These are phyloP conservation scores for Phaeolepiota aurea DNA, from an alignment of 768 basidiomycete genomes.

Conservation along the genomic window DNA sequence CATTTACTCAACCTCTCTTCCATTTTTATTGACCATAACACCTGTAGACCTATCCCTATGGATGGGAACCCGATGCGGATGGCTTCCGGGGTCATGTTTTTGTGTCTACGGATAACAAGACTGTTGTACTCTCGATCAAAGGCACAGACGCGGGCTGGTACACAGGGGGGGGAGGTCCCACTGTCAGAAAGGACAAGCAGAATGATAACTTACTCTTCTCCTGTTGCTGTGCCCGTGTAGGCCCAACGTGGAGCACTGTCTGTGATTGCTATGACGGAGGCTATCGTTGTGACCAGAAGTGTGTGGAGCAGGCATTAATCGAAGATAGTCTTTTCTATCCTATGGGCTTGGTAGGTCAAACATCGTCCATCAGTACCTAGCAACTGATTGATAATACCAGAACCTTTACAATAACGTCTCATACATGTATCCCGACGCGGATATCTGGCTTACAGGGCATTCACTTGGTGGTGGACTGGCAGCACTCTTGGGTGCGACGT, in stretches of 20 bases:
- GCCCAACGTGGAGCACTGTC: slow-evolving; percentile 88
- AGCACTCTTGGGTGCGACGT: slow-evolving; percentile 78
- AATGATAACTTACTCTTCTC: slow-evolving; percentile 96
- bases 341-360: slow-evolving; percentile 62
- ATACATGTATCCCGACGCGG: slow-evolving; percentile 81
- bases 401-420: slow-evolving; percentile 90
- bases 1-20: not conserved
- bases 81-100: slow-evolving; percentile 91
- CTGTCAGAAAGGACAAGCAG: slow-evolving; percentile 80
- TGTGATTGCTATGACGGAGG: slow-evolving; percentile 78
- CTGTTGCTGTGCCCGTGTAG: slow-evolving; percentile 94
- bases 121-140: slow-evolving; percentile 83
- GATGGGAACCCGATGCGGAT: slow-evolving; percentile 87
- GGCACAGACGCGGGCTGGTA: slow-evolving; percentile 83
- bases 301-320: slow-evolving; percentile 68
- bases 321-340: slow-evolving; percentile 87
- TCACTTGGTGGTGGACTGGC: slow-evolving; percentile 85
- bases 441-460: slow-evolving; percentile 82
- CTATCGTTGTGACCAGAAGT: slow-evolving; percentile 72
- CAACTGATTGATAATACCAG: slow-evolving; percentile 25
- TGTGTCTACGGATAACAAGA: slow-evolving; percentile 74
- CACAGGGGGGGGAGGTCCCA: slow-evolving; percentile 66
- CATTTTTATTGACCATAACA: slow-evolving; percentile 24
- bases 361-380: not conserved
- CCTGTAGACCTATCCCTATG: slow-evolving; percentile 63